Evolutionary conservation across 2,329 filamentous ascomycete genomes (phyloP).

Genomic region (Dryadomyces sulphureus): DNA sequence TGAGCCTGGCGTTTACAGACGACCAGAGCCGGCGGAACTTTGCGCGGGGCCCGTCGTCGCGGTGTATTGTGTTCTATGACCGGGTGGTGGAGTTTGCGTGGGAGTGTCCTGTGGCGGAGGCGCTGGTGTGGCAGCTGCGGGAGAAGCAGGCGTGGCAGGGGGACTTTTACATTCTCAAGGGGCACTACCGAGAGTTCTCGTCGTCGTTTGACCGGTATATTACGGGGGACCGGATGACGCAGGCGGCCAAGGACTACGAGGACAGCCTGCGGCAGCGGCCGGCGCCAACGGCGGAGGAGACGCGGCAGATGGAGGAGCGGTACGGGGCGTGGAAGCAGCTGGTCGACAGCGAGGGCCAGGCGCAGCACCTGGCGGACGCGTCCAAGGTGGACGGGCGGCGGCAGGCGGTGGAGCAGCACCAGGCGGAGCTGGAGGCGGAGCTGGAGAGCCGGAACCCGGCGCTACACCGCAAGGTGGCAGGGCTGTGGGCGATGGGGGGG

Average conservation of each 20-base stretch:
- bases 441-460: slow-evolving; percentile 29
- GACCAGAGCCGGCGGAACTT: slow-evolving; percentile 31
- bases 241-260: slow-evolving; percentile 24
- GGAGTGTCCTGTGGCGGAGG: slow-evolving; percentile 34
- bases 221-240: slow-evolving; percentile 25
- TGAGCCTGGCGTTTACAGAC: slow-evolving; percentile 33
- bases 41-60: slow-evolving; percentile 28
- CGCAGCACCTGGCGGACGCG: slow-evolving; percentile 21
- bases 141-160: slow-evolving; percentile 30
- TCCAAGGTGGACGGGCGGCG: slow-evolving; percentile 25
- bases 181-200: slow-evolving; percentile 40
- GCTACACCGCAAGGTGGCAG: slow-evolving; percentile 29
- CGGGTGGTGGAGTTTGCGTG: slow-evolving; percentile 31
- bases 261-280: slow-evolving; percentile 22
- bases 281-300: slow-evolving; percentile 16
- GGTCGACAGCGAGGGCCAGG: slow-evolving; percentile 27
- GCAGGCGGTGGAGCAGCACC: slow-evolving; percentile 26
- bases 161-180: slow-evolving; percentile 38
- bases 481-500: slow-evolving; percentile 18
- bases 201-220: slow-evolving; percentile 37
- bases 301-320: slow-evolving; percentile 18
- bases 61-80: slow-evolving; percentile 38
- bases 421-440: slow-evolving; percentile 33
- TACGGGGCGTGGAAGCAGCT: slow-evolving; percentile 30
- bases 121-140: slow-evolving; percentile 29